Evolutionary conservation across 495 filamentous ascomycete species (phyloP).

Genomic region (Hypomontagnella submonticulosa): DNA sequence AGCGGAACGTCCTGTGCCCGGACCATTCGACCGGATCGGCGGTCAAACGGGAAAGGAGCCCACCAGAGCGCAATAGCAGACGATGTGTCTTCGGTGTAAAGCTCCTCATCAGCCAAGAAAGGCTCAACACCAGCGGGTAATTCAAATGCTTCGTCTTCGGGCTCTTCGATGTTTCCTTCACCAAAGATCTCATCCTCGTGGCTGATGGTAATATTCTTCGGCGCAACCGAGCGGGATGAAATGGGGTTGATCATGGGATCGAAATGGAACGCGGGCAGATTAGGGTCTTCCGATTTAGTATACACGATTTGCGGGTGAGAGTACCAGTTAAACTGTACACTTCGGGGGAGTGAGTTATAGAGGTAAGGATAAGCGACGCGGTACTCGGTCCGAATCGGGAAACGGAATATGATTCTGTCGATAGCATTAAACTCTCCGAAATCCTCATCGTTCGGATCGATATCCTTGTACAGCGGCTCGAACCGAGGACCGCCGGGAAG

Average conservation of each 20-base stretch:
- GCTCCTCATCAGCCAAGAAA: constrained; percentile 88
- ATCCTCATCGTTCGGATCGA: constrained; percentile 98
- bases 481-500: constrained; percentile 97
- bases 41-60: constrained; percentile 97
- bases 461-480: constrained; percentile 98
- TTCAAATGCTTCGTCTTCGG: constrained; percentile 79
- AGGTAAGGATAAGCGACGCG: constrained; percentile 93
- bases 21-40: constrained; percentile 96
- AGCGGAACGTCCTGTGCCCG: constrained; percentile 96
- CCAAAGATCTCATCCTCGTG: constrained; percentile 98
- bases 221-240: constrained; percentile 91
- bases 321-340: constrained; percentile 93
- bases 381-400: constrained; percentile 95
- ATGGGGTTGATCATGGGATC: constrained; percentile 98
- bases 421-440: constrained; percentile 99
- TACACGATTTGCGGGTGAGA: constrained; percentile 95
- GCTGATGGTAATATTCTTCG: constrained; percentile 91
- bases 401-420: constrained; percentile 98
- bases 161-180: constrained; percentile 80
- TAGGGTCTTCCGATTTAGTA: constrained; percentile 85
- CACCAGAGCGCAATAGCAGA: constrained; percentile 97
- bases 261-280: constrained; percentile 96
- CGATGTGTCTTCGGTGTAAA: constrained; percentile 89
- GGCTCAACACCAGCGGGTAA: constrained; percentile 84
- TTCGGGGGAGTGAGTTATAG: constrained; percentile 95